Base-by-base conservation (phyloP, 2,329 filamentous ascomycete species). In the Neodidymelliopsis sp. region DNA sequence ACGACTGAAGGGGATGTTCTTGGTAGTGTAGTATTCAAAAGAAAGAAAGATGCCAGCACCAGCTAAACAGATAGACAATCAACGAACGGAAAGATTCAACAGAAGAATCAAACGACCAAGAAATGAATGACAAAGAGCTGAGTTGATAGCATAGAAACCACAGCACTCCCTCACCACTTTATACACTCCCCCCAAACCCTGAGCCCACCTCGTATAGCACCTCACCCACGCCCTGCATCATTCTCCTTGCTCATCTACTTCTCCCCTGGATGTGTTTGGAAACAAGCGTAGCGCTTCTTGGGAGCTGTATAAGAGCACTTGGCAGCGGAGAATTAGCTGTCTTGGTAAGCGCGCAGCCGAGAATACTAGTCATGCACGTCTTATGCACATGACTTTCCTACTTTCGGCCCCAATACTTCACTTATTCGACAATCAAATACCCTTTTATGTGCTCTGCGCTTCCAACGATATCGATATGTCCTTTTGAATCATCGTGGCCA, bases 1-100 rank as follows among this genome's bases (percentile, higher is more conserved):
- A 30, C 24, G 28, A 15, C 9, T 28, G 25, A 13, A 19, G n/a
- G n/a, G n/a, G n/a, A n/a, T 15, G 6, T 22, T 16, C 6, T 24
- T 28, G 31, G 13, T 31, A 19, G 31, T 34, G 25, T 10, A 18
- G n/a, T 20, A 6, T 33, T 5, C 22, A 31, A 37, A 20, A 37
- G 20, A 33, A 25, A 11, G 15, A 31, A 31, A 24, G 22, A 48
- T 46, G 44, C 49, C 49, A 36, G 53, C 50, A 56, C 50, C 44
- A 20, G 54, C 50, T 40, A 20, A 12, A 29, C 28, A 35, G 24
- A 3, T 39, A 30, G 8, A 16, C 24, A 42, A 41, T 15, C 24
- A 42, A 41, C 18, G 43, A 42, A 37, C 27, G 33, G 12, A 42
- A 30, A 31, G 31, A 18, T 25, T 36, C 20, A 18, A 28, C 16